These are phyloP conservation scores for Moesziomyces antarcticus DNA, from an alignment of 1,284 basidiomycete genomes.

Conservation along the genomic window DNA sequence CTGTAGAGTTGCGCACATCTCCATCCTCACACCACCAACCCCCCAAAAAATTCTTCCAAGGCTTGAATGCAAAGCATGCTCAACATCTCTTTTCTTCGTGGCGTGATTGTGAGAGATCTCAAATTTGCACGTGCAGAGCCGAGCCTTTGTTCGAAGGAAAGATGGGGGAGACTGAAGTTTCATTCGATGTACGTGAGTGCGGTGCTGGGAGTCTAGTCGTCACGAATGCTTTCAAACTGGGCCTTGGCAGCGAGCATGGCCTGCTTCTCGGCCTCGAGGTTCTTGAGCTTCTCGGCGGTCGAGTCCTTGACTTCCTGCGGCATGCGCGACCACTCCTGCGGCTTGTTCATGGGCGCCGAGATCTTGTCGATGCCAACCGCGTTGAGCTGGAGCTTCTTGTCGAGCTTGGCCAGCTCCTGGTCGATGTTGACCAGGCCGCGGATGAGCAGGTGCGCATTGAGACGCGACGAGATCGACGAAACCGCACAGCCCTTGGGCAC, in stretches of 20 bases:
- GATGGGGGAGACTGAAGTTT: too few species aligned
- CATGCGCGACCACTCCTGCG: slow-evolving; percentile 57
- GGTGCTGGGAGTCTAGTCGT: slow-evolving; percentile 14
- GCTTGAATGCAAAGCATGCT: slow-evolving; percentile 19
- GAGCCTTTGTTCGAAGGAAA: too few species aligned
- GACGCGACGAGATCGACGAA: slow-evolving; percentile 68
- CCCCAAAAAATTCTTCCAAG: slow-evolving; percentile 11
- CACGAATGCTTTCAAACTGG: slow-evolving; percentile 62
- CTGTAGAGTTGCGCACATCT: neutral
- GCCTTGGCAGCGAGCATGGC: slow-evolving; percentile 55
- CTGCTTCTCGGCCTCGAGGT: slow-evolving; percentile 50
- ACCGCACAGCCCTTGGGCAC: slow-evolving; percentile 92
- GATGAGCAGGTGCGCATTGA: slow-evolving; percentile 60
- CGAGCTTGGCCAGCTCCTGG: slow-evolving; percentile 60
- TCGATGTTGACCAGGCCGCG: slow-evolving; percentile 63
- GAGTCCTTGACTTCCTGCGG: slow-evolving; percentile 58
- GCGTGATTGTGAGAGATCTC: too few species aligned
- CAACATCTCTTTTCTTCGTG: neutral
- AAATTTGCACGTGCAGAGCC: too few species aligned
- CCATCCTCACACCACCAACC: slow-evolving; percentile 3
- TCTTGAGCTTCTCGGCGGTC: slow-evolving; percentile 55
- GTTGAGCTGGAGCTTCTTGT: slow-evolving; percentile 64
- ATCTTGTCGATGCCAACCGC: slow-evolving; percentile 52
- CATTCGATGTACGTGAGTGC: too few species aligned
- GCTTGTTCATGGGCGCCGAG: slow-evolving; percentile 52